A percentile compares a stretch with the other conserved stretches of the same genome.
phyloP scores from a whole-genome alignment of 2,329 filamentous ascomycete species.

The Fusarium dlaminii region DNA sequence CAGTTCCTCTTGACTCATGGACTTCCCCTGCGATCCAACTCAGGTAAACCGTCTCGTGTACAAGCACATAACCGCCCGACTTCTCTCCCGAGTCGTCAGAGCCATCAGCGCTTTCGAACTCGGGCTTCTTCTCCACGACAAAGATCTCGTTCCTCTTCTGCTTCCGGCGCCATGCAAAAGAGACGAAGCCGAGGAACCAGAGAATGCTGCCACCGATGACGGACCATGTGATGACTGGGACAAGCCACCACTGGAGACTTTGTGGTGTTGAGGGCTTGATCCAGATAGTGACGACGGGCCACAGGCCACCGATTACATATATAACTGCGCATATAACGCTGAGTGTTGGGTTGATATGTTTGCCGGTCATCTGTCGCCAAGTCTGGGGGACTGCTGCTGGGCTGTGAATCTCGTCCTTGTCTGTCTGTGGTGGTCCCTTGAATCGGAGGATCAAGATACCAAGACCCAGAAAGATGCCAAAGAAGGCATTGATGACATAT shows the following conservation, averaged over 20 bases:
- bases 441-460: conserved; percentile 50
- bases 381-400: conserved; percentile 27
- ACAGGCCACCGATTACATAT: conserved; percentile 47
- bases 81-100: conserved; percentile 22
- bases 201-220: conserved; percentile 42
- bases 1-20: conserved; percentile 24
- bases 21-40: conserved; percentile 48
- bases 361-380: conserved; percentile 47
- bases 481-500: conserved; percentile 49
- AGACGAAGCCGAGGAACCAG: conserved; percentile 50
- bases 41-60: conserved; percentile 51
- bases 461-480: conserved; percentile 47
- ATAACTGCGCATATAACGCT: conserved; percentile 46
- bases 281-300: conserved; percentile 47
- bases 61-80: conserved; percentile 44
- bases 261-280: conserved; percentile 36
- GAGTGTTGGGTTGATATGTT: conserved; percentile 44
- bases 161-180: conserved; percentile 43
- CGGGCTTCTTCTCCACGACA: conserved; percentile 47
- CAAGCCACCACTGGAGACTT: conserved; percentile 43
- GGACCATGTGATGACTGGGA: conserved; percentile 46
- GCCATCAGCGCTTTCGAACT: conserved; percentile 45
- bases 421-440: conserved; percentile 44
- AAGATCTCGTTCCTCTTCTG: conserved; percentile 46
- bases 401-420: conserved; percentile 12